phyloP scores from a whole-genome alignment of 179 eudicot genomes.

The Monotropa hypopitys region DNA sequence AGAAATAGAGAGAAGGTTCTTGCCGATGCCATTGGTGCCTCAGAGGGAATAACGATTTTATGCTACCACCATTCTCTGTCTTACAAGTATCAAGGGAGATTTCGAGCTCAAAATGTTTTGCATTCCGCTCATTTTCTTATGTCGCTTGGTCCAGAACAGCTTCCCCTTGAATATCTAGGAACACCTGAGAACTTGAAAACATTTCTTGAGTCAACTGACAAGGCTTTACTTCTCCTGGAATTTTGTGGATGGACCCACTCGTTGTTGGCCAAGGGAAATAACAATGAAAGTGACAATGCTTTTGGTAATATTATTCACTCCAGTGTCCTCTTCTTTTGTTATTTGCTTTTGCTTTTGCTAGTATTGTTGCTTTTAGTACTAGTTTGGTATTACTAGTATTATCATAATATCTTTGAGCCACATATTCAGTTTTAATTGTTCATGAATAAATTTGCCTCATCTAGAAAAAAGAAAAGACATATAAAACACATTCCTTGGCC shows the following conservation, averaged over 20 bases:
- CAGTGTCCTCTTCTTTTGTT: neutral
- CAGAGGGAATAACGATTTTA: conserved; percentile 40
- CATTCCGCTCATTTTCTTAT: conserved; percentile 43
- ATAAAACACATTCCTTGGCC: neutral
- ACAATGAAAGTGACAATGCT: conserved; percentile 23
- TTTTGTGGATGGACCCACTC: conserved; percentile 75
- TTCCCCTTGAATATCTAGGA: conserved; percentile 47
- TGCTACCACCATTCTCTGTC: conserved; percentile 41
- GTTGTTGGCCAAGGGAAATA: conserved; percentile 36
- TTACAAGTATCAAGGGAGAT: conserved; percentile 62
- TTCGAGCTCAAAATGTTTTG: conserved; percentile 48
- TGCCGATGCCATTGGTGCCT: conserved; percentile 62
- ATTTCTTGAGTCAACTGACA: conserved; percentile 73
- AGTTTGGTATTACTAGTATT: neutral
- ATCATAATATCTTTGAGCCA: neutral
- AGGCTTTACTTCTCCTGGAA: conserved; percentile 64
- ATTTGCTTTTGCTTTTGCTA: neutral
- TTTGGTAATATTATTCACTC: conserved; percentile 16
- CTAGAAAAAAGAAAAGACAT: neutral
- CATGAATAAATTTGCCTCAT: neutral
- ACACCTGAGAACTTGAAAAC: conserved; percentile 40
- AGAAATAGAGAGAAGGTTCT: conserved; percentile 42
- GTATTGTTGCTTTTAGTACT: neutral
- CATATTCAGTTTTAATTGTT: neutral
- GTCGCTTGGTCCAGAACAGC: conserved; percentile 33